These are phyloP conservation scores for Paspalum notatum DNA, from an alignment of 176 grass and related monocot genomes.

Conservation along the genomic window DNA sequence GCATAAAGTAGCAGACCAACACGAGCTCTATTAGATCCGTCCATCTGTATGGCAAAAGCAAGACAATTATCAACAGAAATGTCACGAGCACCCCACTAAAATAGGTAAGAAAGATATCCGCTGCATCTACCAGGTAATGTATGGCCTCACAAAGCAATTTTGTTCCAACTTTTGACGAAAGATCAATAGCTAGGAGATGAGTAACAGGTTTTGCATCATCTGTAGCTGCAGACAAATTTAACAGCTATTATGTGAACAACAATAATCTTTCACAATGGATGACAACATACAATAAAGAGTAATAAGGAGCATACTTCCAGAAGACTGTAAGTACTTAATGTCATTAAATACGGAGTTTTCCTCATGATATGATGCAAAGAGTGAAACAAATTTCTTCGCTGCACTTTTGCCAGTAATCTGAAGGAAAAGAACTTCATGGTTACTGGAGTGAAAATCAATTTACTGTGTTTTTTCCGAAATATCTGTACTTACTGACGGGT, in stretches of 20 bases:
- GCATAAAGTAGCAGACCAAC: constrained; percentile 84
- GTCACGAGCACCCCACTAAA: constrained; percentile 33
- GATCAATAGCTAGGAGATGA: constrained; percentile 89
- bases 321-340: constrained; percentile 79
- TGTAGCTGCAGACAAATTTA: constrained; percentile 60
- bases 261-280: constrained; percentile 27
- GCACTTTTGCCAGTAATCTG: constrained; percentile 81
- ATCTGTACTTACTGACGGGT: constrained; percentile 66
- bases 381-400: constrained; percentile 74
- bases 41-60: constrained; percentile 60
- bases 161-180: constrained; percentile 68
- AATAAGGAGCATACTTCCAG: constrained; percentile 73
- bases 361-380: constrained; percentile 77
- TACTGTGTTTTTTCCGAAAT: constrained; percentile 24
- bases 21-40: constrained; percentile 68
- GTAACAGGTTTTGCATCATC: constrained; percentile 87
- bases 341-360: constrained; percentile 65
- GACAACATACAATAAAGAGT: constrained; percentile 29
- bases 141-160: constrained; percentile 83
- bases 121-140: constrained; percentile 76
- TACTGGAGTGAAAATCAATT: constrained; percentile 34
- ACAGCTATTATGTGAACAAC: constrained; percentile 40
- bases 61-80: constrained; percentile 32
- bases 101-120: constrained; percentile 21
- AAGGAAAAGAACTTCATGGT: constrained; percentile 32